Evolutionary conservation across 305 asterid species (phyloP).

Genomic region (Fraxinus greggii): DNA sequence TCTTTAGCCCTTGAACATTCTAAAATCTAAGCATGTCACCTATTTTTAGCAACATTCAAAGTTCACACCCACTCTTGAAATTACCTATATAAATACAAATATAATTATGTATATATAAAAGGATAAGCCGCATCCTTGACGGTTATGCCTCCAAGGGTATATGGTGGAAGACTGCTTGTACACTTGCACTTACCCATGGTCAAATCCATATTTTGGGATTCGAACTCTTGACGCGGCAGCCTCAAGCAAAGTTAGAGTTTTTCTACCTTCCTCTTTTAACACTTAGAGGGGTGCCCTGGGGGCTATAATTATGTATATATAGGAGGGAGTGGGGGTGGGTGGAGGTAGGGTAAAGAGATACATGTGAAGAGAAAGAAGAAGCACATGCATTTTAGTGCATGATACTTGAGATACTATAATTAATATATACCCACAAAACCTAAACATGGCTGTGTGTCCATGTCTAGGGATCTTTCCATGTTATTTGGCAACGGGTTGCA

Average conservation of each 20-base stretch:
- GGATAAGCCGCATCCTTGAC: too few relatives aligned
- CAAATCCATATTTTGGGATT: too few relatives aligned
- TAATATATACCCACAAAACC: background rate
- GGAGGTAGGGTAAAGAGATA: slow-evolving; percentile 22
- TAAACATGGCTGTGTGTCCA: slow-evolving; percentile 44
- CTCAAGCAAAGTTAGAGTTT: too few relatives aligned
- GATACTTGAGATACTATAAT: background rate
- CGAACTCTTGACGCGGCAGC: too few relatives aligned
- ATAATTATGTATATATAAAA: slow-evolving; percentile 25
- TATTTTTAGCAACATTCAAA: background rate
- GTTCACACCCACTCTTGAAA: slow-evolving; percentile 36
- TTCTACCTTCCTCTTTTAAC: too few relatives aligned
- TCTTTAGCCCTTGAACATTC: background rate
- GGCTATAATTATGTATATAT: background rate
- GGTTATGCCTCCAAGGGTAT: too few relatives aligned
- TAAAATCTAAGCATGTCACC: background rate
- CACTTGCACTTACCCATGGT: too few relatives aligned
- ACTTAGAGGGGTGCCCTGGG: too few relatives aligned
- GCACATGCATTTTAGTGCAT: slow-evolving; percentile 57
- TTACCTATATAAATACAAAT: slow-evolving; percentile 32
- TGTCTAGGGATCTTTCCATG: slow-evolving; percentile 92
- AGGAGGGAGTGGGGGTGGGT: background rate
- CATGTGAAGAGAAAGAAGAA: slow-evolving; percentile 55
- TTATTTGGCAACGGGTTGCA: slow-evolving; percentile 45
- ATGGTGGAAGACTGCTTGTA: too few relatives aligned